Percentiles rank a stretch among this genome's conserved stretches.
These are phyloP conservation scores for Apiospora aurea DNA, from an alignment of 2,329 filamentous ascomycete genomes.

Conservation along the genomic window DNA sequence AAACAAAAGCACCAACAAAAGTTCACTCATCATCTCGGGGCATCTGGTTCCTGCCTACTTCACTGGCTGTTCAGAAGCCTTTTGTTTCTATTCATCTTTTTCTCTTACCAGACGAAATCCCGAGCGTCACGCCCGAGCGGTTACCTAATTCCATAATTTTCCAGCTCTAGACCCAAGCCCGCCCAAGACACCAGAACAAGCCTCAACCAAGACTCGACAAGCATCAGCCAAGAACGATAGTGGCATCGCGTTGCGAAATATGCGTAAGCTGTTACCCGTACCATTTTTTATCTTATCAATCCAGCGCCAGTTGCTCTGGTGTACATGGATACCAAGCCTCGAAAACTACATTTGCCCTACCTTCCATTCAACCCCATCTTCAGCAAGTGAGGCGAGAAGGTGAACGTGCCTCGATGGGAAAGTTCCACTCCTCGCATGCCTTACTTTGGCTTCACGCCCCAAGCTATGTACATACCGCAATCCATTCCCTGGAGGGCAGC, in stretches of 20 bases:
- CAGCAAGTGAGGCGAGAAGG: background rate
- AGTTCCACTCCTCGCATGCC: conserved; percentile 8
- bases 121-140: background rate
- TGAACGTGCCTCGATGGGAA: background rate
- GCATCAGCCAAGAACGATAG: conserved; percentile 6
- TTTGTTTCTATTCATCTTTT: conserved; percentile 5
- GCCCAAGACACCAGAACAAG: conserved; percentile 9
- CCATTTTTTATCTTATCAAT: background rate
- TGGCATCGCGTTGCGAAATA: background rate
- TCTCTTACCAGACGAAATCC: background rate
- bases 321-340: background rate
- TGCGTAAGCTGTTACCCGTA: background rate
- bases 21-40: background rate
- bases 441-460: conserved; percentile 4
- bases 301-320: background rate
- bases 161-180: background rate
- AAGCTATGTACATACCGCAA: background rate
- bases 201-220: conserved; percentile 14
- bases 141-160: background rate
- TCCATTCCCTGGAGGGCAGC: background rate
- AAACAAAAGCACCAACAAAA: conserved; percentile 21
- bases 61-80: background rate
- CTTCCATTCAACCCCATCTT: background rate
- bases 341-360: background rate
- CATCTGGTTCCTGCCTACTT: background rate